phyloP scores from a whole-genome alignment of 164 flowering plant species.

The Nymphaea colorata region DNA sequence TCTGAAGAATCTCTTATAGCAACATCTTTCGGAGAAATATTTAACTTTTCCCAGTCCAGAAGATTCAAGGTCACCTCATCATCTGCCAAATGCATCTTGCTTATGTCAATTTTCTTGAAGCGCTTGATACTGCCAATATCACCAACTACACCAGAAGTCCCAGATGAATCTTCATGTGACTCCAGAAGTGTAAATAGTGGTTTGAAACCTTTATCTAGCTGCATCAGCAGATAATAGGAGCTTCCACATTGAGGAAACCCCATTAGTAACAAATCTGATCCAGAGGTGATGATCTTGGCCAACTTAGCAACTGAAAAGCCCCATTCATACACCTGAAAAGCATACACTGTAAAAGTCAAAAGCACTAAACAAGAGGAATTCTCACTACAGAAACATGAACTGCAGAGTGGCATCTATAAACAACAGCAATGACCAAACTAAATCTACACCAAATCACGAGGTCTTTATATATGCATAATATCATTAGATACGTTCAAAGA shows the following conservation, averaged over 20 bases:
- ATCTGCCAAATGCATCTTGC: slow-evolving; percentile 62
- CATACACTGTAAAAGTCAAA: not conserved
- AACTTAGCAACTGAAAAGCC: slow-evolving; percentile 46
- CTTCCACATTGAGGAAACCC: slow-evolving; percentile 86
- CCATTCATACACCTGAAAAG: slow-evolving; percentile 76
- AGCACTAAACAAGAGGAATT: not conserved
- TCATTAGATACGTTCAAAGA: too few species aligned
- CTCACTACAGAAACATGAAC: not conserved
- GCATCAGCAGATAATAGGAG: slow-evolving; percentile 78
- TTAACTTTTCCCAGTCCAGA: slow-evolving; percentile 34
- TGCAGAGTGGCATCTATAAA: too few species aligned
- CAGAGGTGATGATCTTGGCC: slow-evolving; percentile 49
- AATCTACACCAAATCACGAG: too few species aligned
- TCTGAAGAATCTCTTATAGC: slow-evolving; percentile 36
- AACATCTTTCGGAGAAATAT: slow-evolving; percentile 27
- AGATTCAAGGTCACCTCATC: slow-evolving; percentile 77
- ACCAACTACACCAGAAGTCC: slow-evolving; percentile 26
- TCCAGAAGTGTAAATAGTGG: slow-evolving; percentile 71
- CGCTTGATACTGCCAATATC: slow-evolving; percentile 43
- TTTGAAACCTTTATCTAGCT: slow-evolving; percentile 78
- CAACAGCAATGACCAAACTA: too few species aligned
- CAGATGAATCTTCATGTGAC: slow-evolving; percentile 45
- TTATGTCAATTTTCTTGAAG: slow-evolving; percentile 52
- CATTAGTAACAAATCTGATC: slow-evolving; percentile 52
- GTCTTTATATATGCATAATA: too few species aligned